These are phyloP conservation scores for Diaporthe amygdali DNA, from an alignment of 2,329 filamentous ascomycete genomes.

Conservation along the genomic window DNA sequence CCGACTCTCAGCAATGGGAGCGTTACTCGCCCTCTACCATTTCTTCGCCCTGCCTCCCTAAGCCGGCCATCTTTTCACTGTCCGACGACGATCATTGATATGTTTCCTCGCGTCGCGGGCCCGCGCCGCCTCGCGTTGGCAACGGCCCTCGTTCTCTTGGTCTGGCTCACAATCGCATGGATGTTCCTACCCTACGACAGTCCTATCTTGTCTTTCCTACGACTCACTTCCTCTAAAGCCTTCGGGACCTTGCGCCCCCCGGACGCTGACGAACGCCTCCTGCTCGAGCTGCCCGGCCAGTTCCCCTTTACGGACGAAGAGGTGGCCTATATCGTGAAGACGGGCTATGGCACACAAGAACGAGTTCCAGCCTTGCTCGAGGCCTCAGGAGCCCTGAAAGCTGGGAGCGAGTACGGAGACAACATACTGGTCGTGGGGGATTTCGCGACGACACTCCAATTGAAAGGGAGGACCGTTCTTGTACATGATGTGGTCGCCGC, in stretches of 20 bases:
- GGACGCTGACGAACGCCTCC: conserved; percentile 45
- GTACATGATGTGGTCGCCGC: conserved; percentile 48
- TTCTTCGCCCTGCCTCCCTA: not conserved
- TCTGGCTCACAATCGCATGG: conserved; percentile 29
- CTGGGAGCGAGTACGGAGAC: conserved; percentile 39
- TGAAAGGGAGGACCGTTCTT: conserved; percentile 33
- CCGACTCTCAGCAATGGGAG: not conserved
- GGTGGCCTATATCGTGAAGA: conserved; percentile 59
- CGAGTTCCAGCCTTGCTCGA: conserved; percentile 53
- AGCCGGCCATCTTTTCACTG: not conserved
- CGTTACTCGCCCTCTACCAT: not conserved
- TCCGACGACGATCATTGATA: conserved; percentile 1
- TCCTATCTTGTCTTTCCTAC: conserved; percentile 31
- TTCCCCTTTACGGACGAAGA: conserved; percentile 51
- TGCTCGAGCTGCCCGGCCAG: conserved; percentile 44
- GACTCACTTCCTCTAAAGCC: conserved; percentile 31
- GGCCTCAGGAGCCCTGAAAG: conserved; percentile 43
- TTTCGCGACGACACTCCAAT: conserved; percentile 43
- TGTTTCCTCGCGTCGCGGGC: conserved; percentile 25
- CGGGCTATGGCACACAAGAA: conserved; percentile 58
- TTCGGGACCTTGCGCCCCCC: conserved; percentile 36
- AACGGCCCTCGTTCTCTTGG: conserved; percentile 16
- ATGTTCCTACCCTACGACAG: conserved; percentile 37
- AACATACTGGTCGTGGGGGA: conserved; percentile 57
- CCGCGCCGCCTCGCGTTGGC: conserved; percentile 22